A percentile compares a stretch with the other conserved stretches of the same genome.
Evolutionary conservation across 768 basidiomycete species (phyloP).

Genomic region (Tylopilus sp.): DNA sequence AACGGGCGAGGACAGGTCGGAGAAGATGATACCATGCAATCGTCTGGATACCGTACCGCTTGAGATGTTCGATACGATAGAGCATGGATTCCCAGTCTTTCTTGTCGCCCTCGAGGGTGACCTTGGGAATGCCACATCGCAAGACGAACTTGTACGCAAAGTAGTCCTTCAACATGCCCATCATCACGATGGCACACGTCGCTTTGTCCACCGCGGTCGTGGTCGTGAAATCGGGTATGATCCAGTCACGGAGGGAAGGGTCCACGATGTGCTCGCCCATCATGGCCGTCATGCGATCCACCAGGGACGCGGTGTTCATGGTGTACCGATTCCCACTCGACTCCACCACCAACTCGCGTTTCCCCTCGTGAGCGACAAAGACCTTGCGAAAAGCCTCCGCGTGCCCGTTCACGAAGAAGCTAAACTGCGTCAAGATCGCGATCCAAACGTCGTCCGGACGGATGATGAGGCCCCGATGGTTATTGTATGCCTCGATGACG

Average conservation of each 20-base stretch:
- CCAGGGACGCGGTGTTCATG: slow-evolving; percentile 33
- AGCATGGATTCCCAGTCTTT: slow-evolving; percentile 39
- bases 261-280: slow-evolving; percentile 23
- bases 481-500: slow-evolving; percentile 33
- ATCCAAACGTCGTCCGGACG: slow-evolving; percentile 51
- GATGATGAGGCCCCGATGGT: slow-evolving; percentile 37
- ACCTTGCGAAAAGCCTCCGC: slow-evolving; percentile 31
- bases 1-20: slow-evolving; percentile 36
- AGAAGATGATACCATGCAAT: slow-evolving; percentile 40
- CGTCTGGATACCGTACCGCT: slow-evolving; percentile 34
- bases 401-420: slow-evolving; percentile 38
- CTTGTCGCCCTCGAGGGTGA: slow-evolving; percentile 42
- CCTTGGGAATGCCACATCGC: slow-evolving; percentile 40
- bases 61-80: slow-evolving; percentile 36
- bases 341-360: slow-evolving; percentile 26
- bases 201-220: slow-evolving; percentile 39
- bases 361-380: slow-evolving; percentile 28
- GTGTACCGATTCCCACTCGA: slow-evolving; percentile 14
- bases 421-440: slow-evolving; percentile 35
- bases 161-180: slow-evolving; percentile 42
- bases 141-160: slow-evolving; percentile 33
- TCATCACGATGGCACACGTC: slow-evolving; percentile 39
- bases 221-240: slow-evolving; percentile 43
- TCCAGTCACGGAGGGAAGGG: slow-evolving; percentile 35
- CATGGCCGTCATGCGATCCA: slow-evolving; percentile 19